A percentile compares a stretch with the other conserved stretches of the same genome.
Conservation (phyloP, 2,329 filamentous ascomycete species). For the Knoxdaviesia proteae region DNA sequence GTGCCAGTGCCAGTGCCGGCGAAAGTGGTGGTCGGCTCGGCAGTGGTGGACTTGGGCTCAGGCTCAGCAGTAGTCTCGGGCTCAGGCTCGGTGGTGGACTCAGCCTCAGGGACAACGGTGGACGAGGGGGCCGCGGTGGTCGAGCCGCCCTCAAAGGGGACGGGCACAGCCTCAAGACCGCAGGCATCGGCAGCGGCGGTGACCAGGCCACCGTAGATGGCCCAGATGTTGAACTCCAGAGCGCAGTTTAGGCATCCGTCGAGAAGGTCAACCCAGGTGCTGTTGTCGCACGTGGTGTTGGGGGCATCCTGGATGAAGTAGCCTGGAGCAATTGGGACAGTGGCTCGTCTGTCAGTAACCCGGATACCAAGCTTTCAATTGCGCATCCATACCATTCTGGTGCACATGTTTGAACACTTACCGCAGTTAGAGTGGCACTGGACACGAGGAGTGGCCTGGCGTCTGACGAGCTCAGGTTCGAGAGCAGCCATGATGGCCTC, state of each 20-base stretch:
- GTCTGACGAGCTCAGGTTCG: neutral
- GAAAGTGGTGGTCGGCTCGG: neutral
- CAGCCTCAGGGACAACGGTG: neutral
- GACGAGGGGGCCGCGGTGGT: neutral
- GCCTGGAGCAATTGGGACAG: conserved; percentile 7
- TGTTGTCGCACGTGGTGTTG: conserved; percentile 11
- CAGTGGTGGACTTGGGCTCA: neutral
- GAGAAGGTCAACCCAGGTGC: conserved; percentile 19
- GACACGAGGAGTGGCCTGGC: neutral
- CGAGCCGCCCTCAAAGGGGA: neutral
- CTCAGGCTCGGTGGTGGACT: neutral
- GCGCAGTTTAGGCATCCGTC: conserved; percentile 23
- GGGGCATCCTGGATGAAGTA: conserved; percentile 10
- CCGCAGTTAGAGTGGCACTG: conserved; percentile 30
- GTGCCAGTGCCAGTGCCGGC: neutral
- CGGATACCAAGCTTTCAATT: too few species aligned
- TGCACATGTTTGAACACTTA: conserved; percentile 10
- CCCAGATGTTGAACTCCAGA: conserved; percentile 20
- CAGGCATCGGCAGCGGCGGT: conserved; percentile 15
- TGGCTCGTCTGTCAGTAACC: neutral
- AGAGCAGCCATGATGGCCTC: neutral
- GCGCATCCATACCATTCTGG: neutral
- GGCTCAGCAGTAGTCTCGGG: neutral
- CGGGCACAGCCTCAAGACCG: conserved; percentile 5
- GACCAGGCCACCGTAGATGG: conserved; percentile 18